Base-by-base conservation (phyloP, 2,329 filamentous ascomycete genomes). In the Penicillium sp. region DNA sequence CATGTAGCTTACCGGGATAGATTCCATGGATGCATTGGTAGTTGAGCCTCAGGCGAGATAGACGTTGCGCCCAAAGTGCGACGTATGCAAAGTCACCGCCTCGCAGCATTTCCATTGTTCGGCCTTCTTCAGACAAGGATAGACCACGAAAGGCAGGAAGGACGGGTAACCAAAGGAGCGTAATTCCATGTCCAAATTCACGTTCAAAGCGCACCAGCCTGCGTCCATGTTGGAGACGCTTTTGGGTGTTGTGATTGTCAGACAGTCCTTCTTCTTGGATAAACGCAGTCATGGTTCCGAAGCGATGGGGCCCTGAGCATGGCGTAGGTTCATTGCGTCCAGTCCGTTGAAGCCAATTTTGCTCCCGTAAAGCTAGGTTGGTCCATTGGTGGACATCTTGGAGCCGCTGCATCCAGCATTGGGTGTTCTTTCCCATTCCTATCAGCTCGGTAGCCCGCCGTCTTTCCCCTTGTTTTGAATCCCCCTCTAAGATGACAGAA, bases 101-200 rank as follows among this genome's bases (percentile, higher is more conserved):
- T 25, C 37, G 47, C 31, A 50, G 33, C 33, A 37, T 37, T 13
- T 27, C 47, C 21, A 50, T 23, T 40, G 47, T 38, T 23, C 37
- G 33, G 6, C 21, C 33, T 38, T 50, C 47, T 50, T 50, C 47
- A 27, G 19, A 2, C 6, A 19, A n/a, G 25, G 48, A 38, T n/a
- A 50, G 33, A n/a, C 7, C 9, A n/a, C 48, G 48, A 2, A 50
- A 50, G 15, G 25, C 33, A 8, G 33, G 21, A 23, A 50, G 48
- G 21, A 50, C 48, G 23, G 48, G 48, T 41, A 40, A 37, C 5
- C n/a, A 41, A 27, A 37, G 37, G 13, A 50, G 35, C 25, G 48
- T 38, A 40, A 50, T 50, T 25, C 35, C 48, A 27, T 31, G 33
- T 29, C 48, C 48, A 50, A 50, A 27, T 29, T 50, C 37, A n/a